phyloP scores from a whole-genome alignment of 352 stramenopile genomes.

The Albugo laibachii region DNA sequence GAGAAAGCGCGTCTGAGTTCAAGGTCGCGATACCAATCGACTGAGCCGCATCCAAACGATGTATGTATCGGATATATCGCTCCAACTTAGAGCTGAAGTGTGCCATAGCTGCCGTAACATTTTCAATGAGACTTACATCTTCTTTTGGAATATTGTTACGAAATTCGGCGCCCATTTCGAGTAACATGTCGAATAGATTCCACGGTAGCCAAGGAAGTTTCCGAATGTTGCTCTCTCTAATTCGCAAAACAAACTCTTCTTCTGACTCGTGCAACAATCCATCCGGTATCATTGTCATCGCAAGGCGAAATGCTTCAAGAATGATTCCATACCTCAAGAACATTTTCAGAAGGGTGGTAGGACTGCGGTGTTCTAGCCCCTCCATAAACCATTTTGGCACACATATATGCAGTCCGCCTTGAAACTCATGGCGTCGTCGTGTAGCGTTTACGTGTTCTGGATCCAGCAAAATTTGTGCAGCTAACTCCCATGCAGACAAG shows the following conservation, averaged over 20 bases:
- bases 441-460: slow-evolving; percentile 10
- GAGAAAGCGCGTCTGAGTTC: too few species aligned
- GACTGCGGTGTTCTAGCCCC: slow-evolving; percentile 23
- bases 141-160: slow-evolving; percentile 8
- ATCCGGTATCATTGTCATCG: slow-evolving; percentile 17
- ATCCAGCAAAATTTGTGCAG: background rate
- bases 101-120: too few species aligned
- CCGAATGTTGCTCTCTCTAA: slow-evolving; percentile 6
- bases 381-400: slow-evolving; percentile 35
- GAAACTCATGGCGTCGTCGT: slow-evolving; percentile 34
- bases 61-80: too few species aligned
- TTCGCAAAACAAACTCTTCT: slow-evolving; percentile 16
- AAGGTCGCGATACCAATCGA: too few species aligned
- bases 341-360: slow-evolving; percentile 27
- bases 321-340: slow-evolving; percentile 41
- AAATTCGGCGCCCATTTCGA: slow-evolving; percentile 23
- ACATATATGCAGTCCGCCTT: slow-evolving; percentile 19
- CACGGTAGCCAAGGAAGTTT: slow-evolving; percentile 47
- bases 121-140: too few species aligned
- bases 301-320: slow-evolving; percentile 37
- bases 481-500: too few species aligned
- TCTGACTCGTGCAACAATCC: slow-evolving; percentile 20
- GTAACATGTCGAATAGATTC: slow-evolving; percentile 35
- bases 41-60: too few species aligned
- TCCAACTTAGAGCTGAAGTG: too few species aligned